These are phyloP conservation scores for Phytophthora tentaculata DNA, from an alignment of 352 stramenopile genomes.

Conservation along the genomic window DNA sequence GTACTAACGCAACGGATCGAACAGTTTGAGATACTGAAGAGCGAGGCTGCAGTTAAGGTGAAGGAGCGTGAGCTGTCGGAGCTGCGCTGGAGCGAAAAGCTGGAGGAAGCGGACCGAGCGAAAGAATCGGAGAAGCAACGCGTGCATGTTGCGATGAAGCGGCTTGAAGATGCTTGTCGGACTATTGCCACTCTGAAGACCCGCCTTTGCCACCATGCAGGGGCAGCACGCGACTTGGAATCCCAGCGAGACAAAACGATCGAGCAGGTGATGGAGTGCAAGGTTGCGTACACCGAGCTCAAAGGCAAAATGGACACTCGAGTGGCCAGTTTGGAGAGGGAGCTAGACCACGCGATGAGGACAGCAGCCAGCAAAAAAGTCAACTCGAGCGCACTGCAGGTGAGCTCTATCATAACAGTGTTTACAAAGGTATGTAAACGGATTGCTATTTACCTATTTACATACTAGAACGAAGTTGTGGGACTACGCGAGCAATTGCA, in stretches of 20 bases:
- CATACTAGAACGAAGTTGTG: constrained; percentile 19
- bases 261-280: constrained; percentile 36
- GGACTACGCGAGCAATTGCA: constrained; percentile 24
- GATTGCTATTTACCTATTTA: too few species aligned
- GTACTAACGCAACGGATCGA: constrained; percentile 39
- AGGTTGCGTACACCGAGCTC: constrained; percentile 32
- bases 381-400: constrained; percentile 28
- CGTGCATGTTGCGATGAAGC: constrained; percentile 22
- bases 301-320: constrained; percentile 34
- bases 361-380: constrained; percentile 21
- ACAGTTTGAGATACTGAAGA: constrained; percentile 48
- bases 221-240: constrained; percentile 14
- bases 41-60: constrained; percentile 22
- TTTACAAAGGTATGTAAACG: too few species aligned
- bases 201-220: constrained; percentile 33
- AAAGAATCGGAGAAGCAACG: constrained; percentile 29
- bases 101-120: constrained; percentile 8
- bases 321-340: constrained; percentile 33
- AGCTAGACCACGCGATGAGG: constrained; percentile 27
- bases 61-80: constrained; percentile 29
- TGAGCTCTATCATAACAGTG: constrained; percentile 10
- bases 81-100: constrained; percentile 18
- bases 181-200: constrained; percentile 55
- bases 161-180: constrained; percentile 45
- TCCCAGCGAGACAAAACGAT: constrained; percentile 21